phyloP scores from a whole-genome alignment of 2,329 filamentous ascomycete species.

The Daldinia eschscholtzii region DNA sequence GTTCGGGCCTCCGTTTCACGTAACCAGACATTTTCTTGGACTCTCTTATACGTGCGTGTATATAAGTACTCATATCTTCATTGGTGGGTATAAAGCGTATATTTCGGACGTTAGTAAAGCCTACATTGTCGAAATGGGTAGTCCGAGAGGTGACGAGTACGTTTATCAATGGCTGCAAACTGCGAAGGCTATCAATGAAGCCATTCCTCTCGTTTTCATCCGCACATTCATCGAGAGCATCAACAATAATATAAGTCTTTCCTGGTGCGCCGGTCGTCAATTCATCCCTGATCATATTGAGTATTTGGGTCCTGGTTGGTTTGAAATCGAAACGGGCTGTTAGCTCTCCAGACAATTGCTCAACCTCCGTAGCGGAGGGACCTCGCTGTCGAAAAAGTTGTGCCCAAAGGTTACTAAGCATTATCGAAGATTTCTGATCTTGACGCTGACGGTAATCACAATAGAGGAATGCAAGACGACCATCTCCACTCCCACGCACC shows the following conservation, averaged over 20 bases:
- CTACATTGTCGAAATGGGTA: constrained; percentile 21
- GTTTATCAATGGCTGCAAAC: constrained; percentile 31
- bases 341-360: constrained; percentile 32
- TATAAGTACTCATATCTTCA: constrained; percentile 38
- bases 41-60: constrained; percentile 32
- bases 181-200: constrained; percentile 34
- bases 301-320: constrained; percentile 28
- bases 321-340: constrained; percentile 28
- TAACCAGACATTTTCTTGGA: constrained; percentile 33
- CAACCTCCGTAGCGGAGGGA: constrained; percentile 32
- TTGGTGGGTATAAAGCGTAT: constrained; percentile 29
- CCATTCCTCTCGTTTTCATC: constrained; percentile 34
- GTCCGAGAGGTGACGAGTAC: constrained; percentile 34
- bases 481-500: constrained; percentile 1
- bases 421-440: constrained; percentile 31
- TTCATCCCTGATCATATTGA: constrained; percentile 32
- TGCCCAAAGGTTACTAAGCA: constrained; percentile 36
- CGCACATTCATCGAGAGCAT: constrained; percentile 33
- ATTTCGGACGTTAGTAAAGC: constrained; percentile 22
- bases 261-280: constrained; percentile 24
- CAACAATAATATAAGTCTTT: constrained; percentile 29
- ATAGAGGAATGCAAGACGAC: constrained; percentile 31
- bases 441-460: constrained; percentile 40
- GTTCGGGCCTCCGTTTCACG: constrained; percentile 22
- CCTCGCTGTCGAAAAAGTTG: constrained; percentile 34